Conservation (phyloP, 495 filamentous ascomycete species). For the Usnea hakonensis region DNA sequence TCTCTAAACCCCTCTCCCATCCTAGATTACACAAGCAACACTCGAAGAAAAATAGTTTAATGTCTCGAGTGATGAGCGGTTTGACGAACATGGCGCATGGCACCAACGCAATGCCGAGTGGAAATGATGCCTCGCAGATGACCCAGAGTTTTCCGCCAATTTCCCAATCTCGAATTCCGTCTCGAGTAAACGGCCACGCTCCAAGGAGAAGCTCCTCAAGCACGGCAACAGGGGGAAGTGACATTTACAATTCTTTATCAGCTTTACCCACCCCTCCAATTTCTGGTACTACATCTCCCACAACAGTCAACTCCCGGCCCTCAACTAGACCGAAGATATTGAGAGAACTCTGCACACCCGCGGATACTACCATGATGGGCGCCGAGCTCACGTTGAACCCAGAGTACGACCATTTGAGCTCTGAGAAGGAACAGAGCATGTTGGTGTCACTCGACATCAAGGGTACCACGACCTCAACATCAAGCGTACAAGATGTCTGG, state of each 20-base stretch:
- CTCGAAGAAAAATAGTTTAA: slow-evolving; percentile 15
- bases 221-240: slow-evolving; percentile 2
- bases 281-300: slow-evolving; percentile 4
- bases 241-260: slow-evolving; percentile 13
- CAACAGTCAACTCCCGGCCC: slow-evolving; percentile 5
- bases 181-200: background rate
- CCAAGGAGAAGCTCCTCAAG: slow-evolving; percentile 8
- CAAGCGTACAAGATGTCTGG: background rate
- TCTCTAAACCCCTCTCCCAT: background rate
- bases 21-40: background rate
- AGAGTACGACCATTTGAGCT: slow-evolving; percentile 13
- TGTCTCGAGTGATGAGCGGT: slow-evolving; percentile 17
- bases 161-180: background rate
- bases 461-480: slow-evolving; percentile 1
- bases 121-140: background rate
- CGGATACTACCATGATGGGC: slow-evolving; percentile 10
- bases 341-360: slow-evolving; percentile 13
- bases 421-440: slow-evolving; percentile 15
- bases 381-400: slow-evolving; percentile 19
- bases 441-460: slow-evolving; percentile 21
- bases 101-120: background rate
- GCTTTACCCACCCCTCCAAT: slow-evolving; percentile 21
- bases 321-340: background rate
- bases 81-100: background rate
- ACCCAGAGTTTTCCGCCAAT: background rate